phyloP scores from a whole-genome alignment of 257 asterid species.

The Buddleja alternifolia region DNA sequence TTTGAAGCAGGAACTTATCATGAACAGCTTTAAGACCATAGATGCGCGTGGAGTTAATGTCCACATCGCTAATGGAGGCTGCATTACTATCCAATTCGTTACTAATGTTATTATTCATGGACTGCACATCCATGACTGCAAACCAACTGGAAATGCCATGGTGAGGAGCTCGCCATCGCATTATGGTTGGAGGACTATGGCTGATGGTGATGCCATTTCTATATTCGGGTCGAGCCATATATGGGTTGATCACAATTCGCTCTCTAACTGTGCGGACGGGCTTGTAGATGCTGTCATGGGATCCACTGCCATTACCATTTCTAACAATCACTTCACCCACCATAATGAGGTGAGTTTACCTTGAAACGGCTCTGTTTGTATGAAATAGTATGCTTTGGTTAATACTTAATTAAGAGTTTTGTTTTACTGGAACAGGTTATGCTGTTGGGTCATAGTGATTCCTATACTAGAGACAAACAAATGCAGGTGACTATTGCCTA shows the following conservation, averaged over 20 bases:
- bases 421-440: conserved; percentile 59
- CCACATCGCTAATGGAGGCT: conserved; percentile 81
- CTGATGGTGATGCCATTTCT: conserved; percentile 90
- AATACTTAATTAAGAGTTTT: conserved; percentile 10
- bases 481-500: conserved; percentile 97
- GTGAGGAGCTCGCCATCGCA: conserved; percentile 87
- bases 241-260: conserved; percentile 94
- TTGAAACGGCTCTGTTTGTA: conserved; percentile 5
- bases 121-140: conserved; percentile 79
- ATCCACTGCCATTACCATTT: conserved; percentile 86
- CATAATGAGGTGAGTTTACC: conserved; percentile 71
- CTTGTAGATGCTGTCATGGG: conserved; percentile 98
- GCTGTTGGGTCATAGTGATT: conserved; percentile 94
- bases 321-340: conserved; percentile 85
- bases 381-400: not conserved
- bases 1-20: conserved; percentile 80
- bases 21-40: conserved; percentile 92
- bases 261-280: conserved; percentile 89
- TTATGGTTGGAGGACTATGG: conserved; percentile 92
- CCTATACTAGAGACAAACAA: conserved; percentile 76
- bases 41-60: conserved; percentile 87
- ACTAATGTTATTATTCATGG: conserved; percentile 86
- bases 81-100: conserved; percentile 77
- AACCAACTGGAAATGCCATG: conserved; percentile 90
- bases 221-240: conserved; percentile 87